Evolutionary conservation across 1,284 basidiomycete species (phyloP).

Genomic region (Trametes versicolor): DNA sequence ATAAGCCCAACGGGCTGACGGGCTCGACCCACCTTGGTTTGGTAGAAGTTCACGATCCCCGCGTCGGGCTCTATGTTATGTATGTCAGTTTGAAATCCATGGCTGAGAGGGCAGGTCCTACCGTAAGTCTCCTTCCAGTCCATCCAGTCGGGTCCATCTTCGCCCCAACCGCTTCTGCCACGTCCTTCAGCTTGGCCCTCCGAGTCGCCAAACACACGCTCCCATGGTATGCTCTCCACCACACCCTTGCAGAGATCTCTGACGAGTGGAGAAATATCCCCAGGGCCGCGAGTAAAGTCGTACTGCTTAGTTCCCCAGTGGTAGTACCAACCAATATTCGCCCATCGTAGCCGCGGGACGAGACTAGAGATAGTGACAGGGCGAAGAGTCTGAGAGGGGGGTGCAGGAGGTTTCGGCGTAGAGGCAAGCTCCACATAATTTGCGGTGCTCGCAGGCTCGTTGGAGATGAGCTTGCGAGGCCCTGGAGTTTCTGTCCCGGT

Average conservation of each 20-base stretch:
- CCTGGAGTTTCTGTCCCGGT: too few relatives aligned
- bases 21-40: constrained; percentile 60
- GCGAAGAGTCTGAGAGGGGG: constrained; percentile 64
- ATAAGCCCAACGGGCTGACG: background rate
- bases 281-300: constrained; percentile 78
- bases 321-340: constrained; percentile 93
- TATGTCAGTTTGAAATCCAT: background rate
- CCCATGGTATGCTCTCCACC: constrained; percentile 75
- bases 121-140: constrained; percentile 82
- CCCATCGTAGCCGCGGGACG: constrained; percentile 85
- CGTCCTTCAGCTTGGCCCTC: constrained; percentile 32
- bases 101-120: constrained; percentile 44
- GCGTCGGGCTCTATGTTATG: constrained; percentile 80
- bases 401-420: constrained; percentile 63
- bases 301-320: constrained; percentile 95
- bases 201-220: constrained; percentile 62
- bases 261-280: constrained; percentile 66
- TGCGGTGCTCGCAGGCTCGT: constrained; percentile 64
- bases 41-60: constrained; percentile 94
- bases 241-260: constrained; percentile 68
- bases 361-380: constrained; percentile 60
- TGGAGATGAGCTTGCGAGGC: constrained; percentile 73
- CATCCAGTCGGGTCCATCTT: constrained; percentile 66
- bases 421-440: constrained; percentile 57
- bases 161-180: constrained; percentile 58